These are phyloP conservation scores for Tricholoma flavovirens DNA, from an alignment of 768 basidiomycete genomes.

Conservation along the genomic window DNA sequence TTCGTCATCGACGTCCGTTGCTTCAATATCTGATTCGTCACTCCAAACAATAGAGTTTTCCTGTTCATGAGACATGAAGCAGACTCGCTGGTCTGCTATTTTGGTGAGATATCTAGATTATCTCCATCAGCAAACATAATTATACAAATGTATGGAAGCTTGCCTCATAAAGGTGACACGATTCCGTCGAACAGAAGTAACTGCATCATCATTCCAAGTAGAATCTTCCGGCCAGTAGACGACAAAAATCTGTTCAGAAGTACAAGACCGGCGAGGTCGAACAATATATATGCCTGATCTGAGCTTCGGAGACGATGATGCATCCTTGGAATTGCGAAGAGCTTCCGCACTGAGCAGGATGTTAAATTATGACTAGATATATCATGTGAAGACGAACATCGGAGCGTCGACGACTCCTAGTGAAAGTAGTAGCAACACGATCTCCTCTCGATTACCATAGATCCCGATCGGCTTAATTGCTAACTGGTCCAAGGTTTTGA, in stretches of 20 bases:
- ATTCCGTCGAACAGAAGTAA: conserved; percentile 41
- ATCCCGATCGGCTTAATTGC: conserved; percentile 47
- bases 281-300: conserved; percentile 49
- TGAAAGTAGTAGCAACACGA: conserved; percentile 38
- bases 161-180: conserved; percentile 60
- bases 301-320: conserved; percentile 23
- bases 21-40: conserved; percentile 21
- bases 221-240: conserved; percentile 59
- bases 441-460: conserved; percentile 50
- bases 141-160: background rate
- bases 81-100: conserved; percentile 49
- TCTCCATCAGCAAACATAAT: background rate
- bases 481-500: conserved; percentile 42
- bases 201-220: conserved; percentile 50
- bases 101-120: conserved; percentile 50
- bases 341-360: conserved; percentile 10
- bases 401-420: conserved; percentile 30
- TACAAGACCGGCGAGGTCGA: conserved; percentile 10
- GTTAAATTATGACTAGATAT: background rate
- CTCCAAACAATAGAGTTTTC: conserved; percentile 39
- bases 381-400: conserved; percentile 28
- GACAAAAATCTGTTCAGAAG: conserved; percentile 32
- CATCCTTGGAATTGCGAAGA: conserved; percentile 14
- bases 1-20: conserved; percentile 31
- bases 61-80: conserved; percentile 45